These are phyloP conservation scores for Talaromyces sp. DNA, from an alignment of 2,329 filamentous ascomycete species.

Conservation along the genomic window DNA sequence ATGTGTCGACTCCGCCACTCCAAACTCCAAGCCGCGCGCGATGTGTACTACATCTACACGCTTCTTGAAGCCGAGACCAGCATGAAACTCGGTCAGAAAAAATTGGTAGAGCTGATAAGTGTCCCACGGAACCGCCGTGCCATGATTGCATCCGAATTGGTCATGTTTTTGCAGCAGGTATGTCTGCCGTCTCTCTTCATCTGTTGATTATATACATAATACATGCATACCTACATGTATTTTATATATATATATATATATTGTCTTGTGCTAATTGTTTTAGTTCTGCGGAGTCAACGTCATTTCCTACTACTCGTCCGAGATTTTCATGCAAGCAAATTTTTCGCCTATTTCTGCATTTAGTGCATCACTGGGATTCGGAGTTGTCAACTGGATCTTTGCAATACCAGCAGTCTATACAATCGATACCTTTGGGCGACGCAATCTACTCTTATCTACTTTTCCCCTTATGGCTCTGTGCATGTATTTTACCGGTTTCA, in stretches of 20 bases:
- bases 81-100: slow-evolving; percentile 46
- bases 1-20: slow-evolving; percentile 40
- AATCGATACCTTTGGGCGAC: slow-evolving; percentile 63
- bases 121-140: slow-evolving; percentile 59
- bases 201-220: background rate
- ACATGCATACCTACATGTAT: too few species aligned
- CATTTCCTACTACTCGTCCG: slow-evolving; percentile 56
- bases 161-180: slow-evolving; percentile 64
- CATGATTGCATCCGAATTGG: slow-evolving; percentile 55
- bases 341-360: slow-evolving; percentile 49
- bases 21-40: slow-evolving; percentile 40
- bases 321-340: slow-evolving; percentile 53
- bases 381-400: slow-evolving; percentile 61
- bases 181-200: slow-evolving; percentile 21
- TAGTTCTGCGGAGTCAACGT: slow-evolving; percentile 48
- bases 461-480: slow-evolving; percentile 59
- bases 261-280: background rate
- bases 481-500: slow-evolving; percentile 49
- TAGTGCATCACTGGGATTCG: slow-evolving; percentile 54
- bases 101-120: slow-evolving; percentile 54
- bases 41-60: slow-evolving; percentile 43
- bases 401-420: slow-evolving; percentile 60
- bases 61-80: slow-evolving; percentile 57
- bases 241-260: too few species aligned
- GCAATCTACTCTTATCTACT: slow-evolving; percentile 58